Conservation (phyloP, 805 yeast species). For the Candida maris region DNA sequence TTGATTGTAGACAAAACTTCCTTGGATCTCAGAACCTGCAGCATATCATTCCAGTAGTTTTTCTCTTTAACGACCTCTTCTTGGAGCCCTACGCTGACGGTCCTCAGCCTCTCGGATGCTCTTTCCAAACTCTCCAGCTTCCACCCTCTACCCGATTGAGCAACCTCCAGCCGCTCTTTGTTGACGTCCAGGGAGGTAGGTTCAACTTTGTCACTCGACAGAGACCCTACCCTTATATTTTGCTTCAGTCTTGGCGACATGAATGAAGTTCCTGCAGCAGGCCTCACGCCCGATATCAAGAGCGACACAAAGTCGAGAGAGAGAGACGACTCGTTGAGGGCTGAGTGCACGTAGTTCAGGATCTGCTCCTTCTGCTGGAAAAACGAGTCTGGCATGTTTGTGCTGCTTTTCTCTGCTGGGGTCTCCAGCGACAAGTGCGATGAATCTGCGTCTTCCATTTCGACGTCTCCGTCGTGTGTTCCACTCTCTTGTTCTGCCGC, state of each 20-base stretch:
- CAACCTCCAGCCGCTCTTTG: slow-evolving; percentile 22
- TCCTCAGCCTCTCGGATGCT: slow-evolving; percentile 48
- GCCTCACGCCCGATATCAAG: slow-evolving; percentile 73
- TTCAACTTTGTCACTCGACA: slow-evolving; percentile 46
- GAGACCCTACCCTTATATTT: slow-evolving; percentile 70
- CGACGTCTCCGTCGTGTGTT: slow-evolving; percentile 9
- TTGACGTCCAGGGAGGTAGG: slow-evolving; percentile 20
- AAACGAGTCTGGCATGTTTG: slow-evolving; percentile 38
- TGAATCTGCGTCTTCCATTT: slow-evolving; percentile 23
- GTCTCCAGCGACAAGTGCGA: slow-evolving; percentile 1
- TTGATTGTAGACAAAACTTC: slow-evolving; percentile 69
- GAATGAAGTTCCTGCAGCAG: slow-evolving; percentile 81
- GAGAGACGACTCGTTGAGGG: slow-evolving; percentile 84
- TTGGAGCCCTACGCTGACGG: slow-evolving; percentile 48
- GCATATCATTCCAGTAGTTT: slow-evolving; percentile 59
- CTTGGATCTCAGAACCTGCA: slow-evolving; percentile 39
- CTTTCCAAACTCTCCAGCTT: slow-evolving; percentile 65
- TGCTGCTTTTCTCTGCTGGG: slow-evolving; percentile 10
- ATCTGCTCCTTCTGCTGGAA: slow-evolving; percentile 50
- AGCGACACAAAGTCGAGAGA: slow-evolving; percentile 85
- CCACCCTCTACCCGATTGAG: slow-evolving; percentile 72
- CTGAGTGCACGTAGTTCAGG: slow-evolving; percentile 51
- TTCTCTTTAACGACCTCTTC: slow-evolving; percentile 59
- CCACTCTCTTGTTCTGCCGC: slow-evolving; percentile 7
- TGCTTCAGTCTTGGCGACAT: slow-evolving; percentile 82